Evolutionary conservation across 306 rosid genomes (phyloP).

Genomic region (Vigna mungo): DNA sequence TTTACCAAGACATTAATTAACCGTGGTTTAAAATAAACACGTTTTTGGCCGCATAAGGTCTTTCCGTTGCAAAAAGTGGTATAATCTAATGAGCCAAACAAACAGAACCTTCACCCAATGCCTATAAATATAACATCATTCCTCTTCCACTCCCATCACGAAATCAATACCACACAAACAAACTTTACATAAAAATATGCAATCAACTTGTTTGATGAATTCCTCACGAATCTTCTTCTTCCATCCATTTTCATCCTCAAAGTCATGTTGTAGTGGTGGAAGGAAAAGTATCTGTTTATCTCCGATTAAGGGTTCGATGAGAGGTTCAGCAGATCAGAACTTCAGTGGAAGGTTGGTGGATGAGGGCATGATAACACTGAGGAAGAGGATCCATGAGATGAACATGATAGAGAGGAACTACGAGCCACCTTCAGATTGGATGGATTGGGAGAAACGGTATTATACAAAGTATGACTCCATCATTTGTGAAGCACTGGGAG

Average conservation of each 20-base stretch:
- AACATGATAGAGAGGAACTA: constrained; percentile 76
- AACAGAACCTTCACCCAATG: neutral
- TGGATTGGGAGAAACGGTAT: constrained; percentile 72
- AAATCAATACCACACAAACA: neutral
- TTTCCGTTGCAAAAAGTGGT: neutral
- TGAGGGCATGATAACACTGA: constrained; percentile 68
- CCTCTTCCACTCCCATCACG: constrained; percentile 8
- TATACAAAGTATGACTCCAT: constrained; percentile 57
- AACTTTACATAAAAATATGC: constrained; percentile 34
- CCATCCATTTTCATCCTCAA: constrained; percentile 40
- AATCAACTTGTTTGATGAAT: constrained; percentile 24
- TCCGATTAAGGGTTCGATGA: constrained; percentile 34
- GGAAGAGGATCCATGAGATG: constrained; percentile 76
- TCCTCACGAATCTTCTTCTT: constrained; percentile 24
- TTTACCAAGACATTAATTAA: neutral
- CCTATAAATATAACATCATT: constrained; percentile 33
- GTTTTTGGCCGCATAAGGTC: constrained; percentile 10
- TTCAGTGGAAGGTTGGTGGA: constrained; percentile 56
- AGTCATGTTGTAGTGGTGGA: neutral
- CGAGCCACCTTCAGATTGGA: constrained; percentile 72
- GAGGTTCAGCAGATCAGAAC: constrained; percentile 40
- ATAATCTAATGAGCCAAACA: neutral
- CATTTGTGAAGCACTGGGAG: constrained; percentile 58
- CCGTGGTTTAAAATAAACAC: constrained; percentile 30
- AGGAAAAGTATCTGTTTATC: neutral